Evolutionary conservation across 352 stramenopile species (phyloP), one percentile per base, ranked within the genome.

Genomic region (Vaucheria bursata): DNA sequence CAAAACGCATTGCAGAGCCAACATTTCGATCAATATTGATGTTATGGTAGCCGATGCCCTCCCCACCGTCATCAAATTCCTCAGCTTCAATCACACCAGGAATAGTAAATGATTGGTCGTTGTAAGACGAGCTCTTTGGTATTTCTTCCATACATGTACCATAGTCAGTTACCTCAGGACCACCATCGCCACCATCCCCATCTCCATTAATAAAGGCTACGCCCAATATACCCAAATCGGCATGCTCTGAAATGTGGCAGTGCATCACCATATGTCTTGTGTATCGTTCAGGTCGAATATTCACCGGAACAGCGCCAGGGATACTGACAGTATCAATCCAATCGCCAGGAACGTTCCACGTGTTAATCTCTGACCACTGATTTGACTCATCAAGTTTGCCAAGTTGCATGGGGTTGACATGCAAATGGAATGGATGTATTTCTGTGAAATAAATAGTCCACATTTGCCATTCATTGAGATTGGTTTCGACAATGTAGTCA

Each of bases 381-480:
- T 66, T 0, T 2, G 70, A 45, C 7, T 49, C 77, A n/a, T 52
- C 70, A 5, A 82, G 71, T 12, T 32, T 36, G 35, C n/a, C 40
- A 34, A 75, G 77, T 73, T 82, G 77, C 71, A 82, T 66, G 52
- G 78, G 77, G 35, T 82, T 75, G 2, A 79, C 53, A 66, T 82
- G 77, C 45, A 82, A 64, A 73, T 82, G 77, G 49, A 82, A 79
- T 5, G 77, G 77, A 73, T 82, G 77, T 32, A 37, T 29, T 1
- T 38, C 35, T 0, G 77, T 79, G 0, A 71, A 71, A 37, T 53
- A n/a, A 34, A 82, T 35, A 34, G 74, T 66, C 77, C 77, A 82
- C 38, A 74, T 29, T 67, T 78, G 39, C 0, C 73, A 8, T 31
- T 49, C 36, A n/a, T 53, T 35, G 4, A n/a, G n/a, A n/a, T n/a